phyloP scores from a whole-genome alignment of 805 yeast species.

The Candida jianshihensis region DNA sequence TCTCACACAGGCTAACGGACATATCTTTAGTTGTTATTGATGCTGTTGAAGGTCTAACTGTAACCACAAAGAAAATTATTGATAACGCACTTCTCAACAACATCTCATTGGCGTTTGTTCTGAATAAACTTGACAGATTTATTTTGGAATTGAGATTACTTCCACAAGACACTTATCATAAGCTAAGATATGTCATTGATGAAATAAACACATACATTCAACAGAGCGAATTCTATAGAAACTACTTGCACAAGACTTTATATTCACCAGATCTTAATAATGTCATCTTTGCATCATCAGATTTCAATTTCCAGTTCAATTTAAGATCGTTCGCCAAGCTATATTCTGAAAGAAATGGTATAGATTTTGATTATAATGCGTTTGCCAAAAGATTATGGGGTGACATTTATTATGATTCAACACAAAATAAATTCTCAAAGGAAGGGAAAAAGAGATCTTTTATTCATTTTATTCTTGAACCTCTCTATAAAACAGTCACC shows the following conservation, averaged over 20 bases:
- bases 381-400: conserved; percentile 74
- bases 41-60: conserved; percentile 72
- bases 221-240: conserved; percentile 23
- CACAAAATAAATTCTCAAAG: conserved; percentile 36
- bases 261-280: conserved; percentile 60
- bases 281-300: conserved; percentile 69
- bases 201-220: conserved; percentile 52
- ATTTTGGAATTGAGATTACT: conserved; percentile 73
- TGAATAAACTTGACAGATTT: conserved; percentile 84
- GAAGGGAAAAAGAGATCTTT: conserved; percentile 18
- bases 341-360: conserved; percentile 31
- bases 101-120: conserved; percentile 48
- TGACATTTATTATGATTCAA: conserved; percentile 44
- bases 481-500: conserved; percentile 70
- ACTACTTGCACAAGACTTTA: conserved; percentile 20
- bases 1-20: conserved; percentile 54
- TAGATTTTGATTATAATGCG: conserved; percentile 25
- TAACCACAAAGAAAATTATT: conserved; percentile 46
- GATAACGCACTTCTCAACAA: conserved; percentile 44
- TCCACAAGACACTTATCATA: conserved; percentile 64
- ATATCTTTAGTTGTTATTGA: conserved; percentile 71
- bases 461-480: conserved; percentile 68
- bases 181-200: conserved; percentile 53
- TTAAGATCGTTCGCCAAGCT: conserved; percentile 54
- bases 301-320: conserved; percentile 57